Evolutionary conservation across 2,329 filamentous ascomycete species (phyloP), one percentile per base, ranked within the genome.

Genomic region (Clarireedia homoeocarpa): DNA sequence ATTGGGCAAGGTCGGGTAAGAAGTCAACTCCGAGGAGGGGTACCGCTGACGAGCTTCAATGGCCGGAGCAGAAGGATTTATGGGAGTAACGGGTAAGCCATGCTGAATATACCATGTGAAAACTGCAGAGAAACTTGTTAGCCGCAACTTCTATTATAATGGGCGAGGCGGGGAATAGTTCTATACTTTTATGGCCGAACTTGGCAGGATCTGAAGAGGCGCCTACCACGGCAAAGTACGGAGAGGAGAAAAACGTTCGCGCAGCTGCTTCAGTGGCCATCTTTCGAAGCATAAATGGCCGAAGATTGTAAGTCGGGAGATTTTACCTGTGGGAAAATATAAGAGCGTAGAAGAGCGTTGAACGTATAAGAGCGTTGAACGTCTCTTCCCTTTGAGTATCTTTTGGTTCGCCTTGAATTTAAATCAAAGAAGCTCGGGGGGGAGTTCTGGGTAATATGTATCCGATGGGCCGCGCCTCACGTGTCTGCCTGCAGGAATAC

Each of bases 41-140:
- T 34, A 34, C 9, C 10, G 30, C 30, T 72, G 73, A 23, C 73
- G 74, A 38, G 89, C 81, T n/a, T 76, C 75, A 67, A 96, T 86
- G 56, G 77, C 75, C 6, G 83, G 68, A 3, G 81, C 74, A 48
- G 78, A 77, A 0, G 92, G 91, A 73, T 97, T 96, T 71, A 97
- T 80, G 9, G 92, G 90, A 0, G 84, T 90, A 4, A 86, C 89
- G 6, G 86, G 83, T 42, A 97, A 81, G 39, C 78, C 77, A 73
- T 90, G 89, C 36, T 77, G 70, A 55, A 89, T 80, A 72, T 97
- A 97, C 92, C 92, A 97, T 14, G 82, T 82, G 69, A 96, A 89
- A 63, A 97, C 91, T 95, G 52, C 56, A 47, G 59, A 39, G 55
- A 27, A 9, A 15, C 2, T 6, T 42, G 58, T 63, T 9, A 59